Evolutionary conservation across 2,329 filamentous ascomycete genomes (phyloP), one percentile per base, ranked within the genome.

Genomic region (Trichoderma cornu-damae): DNA sequence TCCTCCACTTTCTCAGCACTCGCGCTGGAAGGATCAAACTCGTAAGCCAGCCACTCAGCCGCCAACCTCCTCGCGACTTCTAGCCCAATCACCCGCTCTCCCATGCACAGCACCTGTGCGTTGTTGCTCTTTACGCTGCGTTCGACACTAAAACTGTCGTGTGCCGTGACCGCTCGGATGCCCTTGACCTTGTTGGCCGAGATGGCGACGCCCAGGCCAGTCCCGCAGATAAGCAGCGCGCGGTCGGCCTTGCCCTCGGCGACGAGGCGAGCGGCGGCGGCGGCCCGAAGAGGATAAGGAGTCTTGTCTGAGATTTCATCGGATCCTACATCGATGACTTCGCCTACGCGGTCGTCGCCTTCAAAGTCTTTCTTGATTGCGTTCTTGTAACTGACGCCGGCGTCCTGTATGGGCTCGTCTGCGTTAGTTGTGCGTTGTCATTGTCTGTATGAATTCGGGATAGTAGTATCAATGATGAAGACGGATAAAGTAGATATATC

Each of bases 101-200:
- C 90, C 78, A 95, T 86, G 70, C 90, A 95, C 61, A 95, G 75
- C 30, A 95, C 89, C 74, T 96, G 90, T 3, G 89, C 89, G 69
- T 95, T 86, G 71, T 95, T 95, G 75, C 87, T 90, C 66, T 93
- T 74, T 9, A 95, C 82, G 18, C 87, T 85, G 49, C 89, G 77
- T 79, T 95, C 90, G 5, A 95, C 89, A 57, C 82, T 86, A 77
- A 92, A 96, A 63, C 85, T 86, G 69, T 95, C 90, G 70, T 96
- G 90, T 1, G 90, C 90, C 4, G 90, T 95, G 16, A 95, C 90
- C n/a, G 90, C 90, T 22, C 90, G 79, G 60, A 95, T 84, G 5
- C 90, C 90, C 57, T 85, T 86, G 62, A 95, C 84, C 72, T 95
- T 95, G 79, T 95, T 95, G 63, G 90, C 90, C n/a, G 83, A 77